These are phyloP conservation scores for Mrakia hoshinonis DNA, from an alignment of 768 basidiomycete species.

Conservation along the genomic window DNA sequence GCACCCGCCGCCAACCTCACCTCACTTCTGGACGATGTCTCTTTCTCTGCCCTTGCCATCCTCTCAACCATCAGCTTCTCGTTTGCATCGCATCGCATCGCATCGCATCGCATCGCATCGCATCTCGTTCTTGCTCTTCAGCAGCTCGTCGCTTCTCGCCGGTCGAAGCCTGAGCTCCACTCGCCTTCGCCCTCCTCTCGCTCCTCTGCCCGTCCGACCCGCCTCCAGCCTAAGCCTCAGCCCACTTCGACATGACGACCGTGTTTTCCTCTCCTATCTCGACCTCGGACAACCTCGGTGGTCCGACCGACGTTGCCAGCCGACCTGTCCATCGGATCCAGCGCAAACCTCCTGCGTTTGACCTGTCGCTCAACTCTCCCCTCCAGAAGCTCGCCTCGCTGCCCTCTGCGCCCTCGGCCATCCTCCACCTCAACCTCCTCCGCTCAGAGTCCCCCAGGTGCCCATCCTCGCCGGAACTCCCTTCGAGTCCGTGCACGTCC, in stretches of 20 bases:
- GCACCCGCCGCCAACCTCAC: too few species aligned
- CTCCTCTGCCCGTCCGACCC: background rate
- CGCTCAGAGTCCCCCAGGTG: background rate
- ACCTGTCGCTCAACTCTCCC: background rate
- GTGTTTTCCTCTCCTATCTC: background rate
- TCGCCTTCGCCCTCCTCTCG: background rate
- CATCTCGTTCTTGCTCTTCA: too few species aligned
- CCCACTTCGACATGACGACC: background rate
- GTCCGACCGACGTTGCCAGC: too few species aligned
- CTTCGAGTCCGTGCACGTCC: conserved; percentile 1
- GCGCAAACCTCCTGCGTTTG: background rate
- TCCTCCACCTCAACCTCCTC: background rate
- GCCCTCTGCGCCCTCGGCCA: background rate
- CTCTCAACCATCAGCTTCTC: background rate
- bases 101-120: too few species aligned
- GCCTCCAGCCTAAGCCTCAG: background rate
- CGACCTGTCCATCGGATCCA: conserved; percentile 4
- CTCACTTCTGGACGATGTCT: background rate
- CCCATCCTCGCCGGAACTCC: background rate
- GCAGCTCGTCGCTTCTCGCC: too few species aligned
- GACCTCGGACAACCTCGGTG: background rate
- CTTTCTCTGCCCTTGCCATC: too few species aligned
- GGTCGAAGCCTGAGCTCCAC: too few species aligned
- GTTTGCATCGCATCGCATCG: too few species aligned
- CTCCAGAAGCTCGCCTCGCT: background rate